A percentile compares a stretch with the other conserved stretches of the same genome.
Conservation (phyloP, 257 asterid genomes). For the Lavandula angustifolia region DNA sequence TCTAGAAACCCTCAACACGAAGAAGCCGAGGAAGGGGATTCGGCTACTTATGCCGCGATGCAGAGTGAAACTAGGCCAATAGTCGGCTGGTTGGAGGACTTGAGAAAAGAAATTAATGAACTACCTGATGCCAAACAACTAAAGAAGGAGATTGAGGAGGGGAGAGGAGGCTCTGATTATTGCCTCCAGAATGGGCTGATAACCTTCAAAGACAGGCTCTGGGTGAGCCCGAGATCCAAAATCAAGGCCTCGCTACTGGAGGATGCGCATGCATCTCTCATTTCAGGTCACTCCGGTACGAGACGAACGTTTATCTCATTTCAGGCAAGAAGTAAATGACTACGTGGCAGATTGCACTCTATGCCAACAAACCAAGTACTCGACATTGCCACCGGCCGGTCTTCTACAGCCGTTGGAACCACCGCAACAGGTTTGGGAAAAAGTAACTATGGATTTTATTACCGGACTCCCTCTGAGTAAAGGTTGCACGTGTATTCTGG, state of each 20-base stretch:
- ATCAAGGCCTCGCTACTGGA: too few species aligned
- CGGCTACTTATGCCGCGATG: too few species aligned
- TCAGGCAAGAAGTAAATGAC: not conserved
- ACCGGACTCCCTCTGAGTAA: not conserved
- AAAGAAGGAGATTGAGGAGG: too few species aligned
- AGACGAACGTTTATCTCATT: not conserved
- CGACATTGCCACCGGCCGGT: not conserved
- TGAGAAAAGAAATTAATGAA: too few species aligned
- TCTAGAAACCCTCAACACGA: not conserved
- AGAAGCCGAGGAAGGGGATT: too few species aligned
- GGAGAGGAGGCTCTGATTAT: too few species aligned
- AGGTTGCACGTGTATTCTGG: not conserved
- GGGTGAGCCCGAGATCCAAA: too few species aligned
- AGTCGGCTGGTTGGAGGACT: too few species aligned
- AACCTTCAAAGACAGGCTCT: too few species aligned
- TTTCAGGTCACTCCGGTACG: not conserved
- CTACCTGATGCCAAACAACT: too few species aligned
- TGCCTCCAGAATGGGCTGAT: too few species aligned
- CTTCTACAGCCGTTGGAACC: not conserved
- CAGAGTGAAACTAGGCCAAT: too few species aligned
- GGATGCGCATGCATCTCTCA: not conserved
- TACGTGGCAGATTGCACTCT: not conserved
- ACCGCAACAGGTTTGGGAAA: not conserved
- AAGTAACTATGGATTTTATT: not conserved
- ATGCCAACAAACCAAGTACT: not conserved